Conservation (phyloP, 2,329 filamentous ascomycete species). For the Hypoxylon sp. region DNA sequence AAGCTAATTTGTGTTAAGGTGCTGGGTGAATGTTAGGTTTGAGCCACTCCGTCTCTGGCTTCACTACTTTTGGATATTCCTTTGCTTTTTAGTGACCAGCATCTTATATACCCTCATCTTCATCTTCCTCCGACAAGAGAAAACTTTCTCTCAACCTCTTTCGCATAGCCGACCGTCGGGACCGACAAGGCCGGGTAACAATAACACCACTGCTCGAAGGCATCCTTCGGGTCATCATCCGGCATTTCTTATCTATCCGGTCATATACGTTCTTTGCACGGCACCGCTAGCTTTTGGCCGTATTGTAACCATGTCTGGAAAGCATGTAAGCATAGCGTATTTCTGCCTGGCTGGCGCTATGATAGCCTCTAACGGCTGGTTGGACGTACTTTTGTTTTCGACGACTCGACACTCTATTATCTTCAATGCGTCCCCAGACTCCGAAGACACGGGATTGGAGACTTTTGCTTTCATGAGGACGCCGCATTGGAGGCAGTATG, state of each 20-base stretch:
- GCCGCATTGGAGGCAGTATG: slow-evolving; percentile 48
- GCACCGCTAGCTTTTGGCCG: slow-evolving; percentile 75
- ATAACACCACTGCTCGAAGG: slow-evolving; percentile 4
- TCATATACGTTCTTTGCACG: slow-evolving; percentile 79
- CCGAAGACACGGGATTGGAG: slow-evolving; percentile 64
- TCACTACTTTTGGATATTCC: slow-evolving; percentile 75
- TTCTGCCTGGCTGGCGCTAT: slow-evolving; percentile 73
- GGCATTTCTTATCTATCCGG: slow-evolving; percentile 76
- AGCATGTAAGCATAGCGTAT: slow-evolving; percentile 65
- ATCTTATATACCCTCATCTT: slow-evolving; percentile 58
- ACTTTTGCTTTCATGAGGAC: slow-evolving; percentile 68
- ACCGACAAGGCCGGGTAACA: slow-evolving; percentile 16
- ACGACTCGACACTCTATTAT: slow-evolving; percentile 68
- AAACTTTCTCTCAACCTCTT: slow-evolving; percentile 46
- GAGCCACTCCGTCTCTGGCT: slow-evolving; percentile 68
- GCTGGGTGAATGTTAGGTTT: slow-evolving; percentile 72
- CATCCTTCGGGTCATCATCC: slow-evolving; percentile 57
- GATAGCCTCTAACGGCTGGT: slow-evolving; percentile 70
- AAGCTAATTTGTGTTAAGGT: slow-evolving; percentile 58
- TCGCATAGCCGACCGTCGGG: slow-evolving; percentile 46
- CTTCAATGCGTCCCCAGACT: slow-evolving; percentile 56
- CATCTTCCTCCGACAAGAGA: slow-evolving; percentile 52
- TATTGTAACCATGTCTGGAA: slow-evolving; percentile 73
- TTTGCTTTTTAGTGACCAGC: slow-evolving; percentile 56
- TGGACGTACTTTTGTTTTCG: slow-evolving; percentile 69